These are phyloP conservation scores for Cryphonectria nitschkei DNA, from an alignment of 2,329 filamentous ascomycete species.

Conservation along the genomic window DNA sequence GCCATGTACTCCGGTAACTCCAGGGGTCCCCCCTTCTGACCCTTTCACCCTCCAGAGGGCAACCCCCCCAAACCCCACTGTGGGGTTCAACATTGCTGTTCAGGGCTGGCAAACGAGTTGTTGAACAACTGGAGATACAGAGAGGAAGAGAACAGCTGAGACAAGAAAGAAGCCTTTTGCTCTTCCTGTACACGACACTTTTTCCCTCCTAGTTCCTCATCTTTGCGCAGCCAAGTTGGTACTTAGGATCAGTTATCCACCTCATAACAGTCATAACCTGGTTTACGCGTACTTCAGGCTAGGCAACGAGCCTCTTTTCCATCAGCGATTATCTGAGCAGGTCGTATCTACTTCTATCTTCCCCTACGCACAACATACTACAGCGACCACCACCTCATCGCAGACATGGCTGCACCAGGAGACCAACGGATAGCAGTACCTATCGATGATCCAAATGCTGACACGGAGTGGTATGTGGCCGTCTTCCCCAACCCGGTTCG, in stretches of 20 bases:
- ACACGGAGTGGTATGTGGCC: constrained; percentile 83
- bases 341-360: background rate
- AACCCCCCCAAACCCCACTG: constrained; percentile 1
- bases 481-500: constrained; percentile 4
- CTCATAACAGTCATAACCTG: background rate
- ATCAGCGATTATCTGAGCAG: background rate
- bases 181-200: background rate
- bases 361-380: background rate
- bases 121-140: background rate
- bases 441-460: constrained; percentile 92
- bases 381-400: background rate
- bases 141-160: background rate
- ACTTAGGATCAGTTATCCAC: no score
- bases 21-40: constrained; percentile 1
- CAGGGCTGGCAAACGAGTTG: background rate
- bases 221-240: background rate
- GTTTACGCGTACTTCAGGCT: background rate
- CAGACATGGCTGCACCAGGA: constrained; percentile 61
- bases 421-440: constrained; percentile 76
- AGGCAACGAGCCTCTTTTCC: background rate
- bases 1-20: background rate
- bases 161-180: background rate
- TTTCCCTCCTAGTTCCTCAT: background rate
- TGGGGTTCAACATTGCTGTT: constrained; percentile 9
- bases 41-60: background rate